Base-by-base conservation (phyloP, 768 basidiomycete species). In the Russula abietina region DNA sequence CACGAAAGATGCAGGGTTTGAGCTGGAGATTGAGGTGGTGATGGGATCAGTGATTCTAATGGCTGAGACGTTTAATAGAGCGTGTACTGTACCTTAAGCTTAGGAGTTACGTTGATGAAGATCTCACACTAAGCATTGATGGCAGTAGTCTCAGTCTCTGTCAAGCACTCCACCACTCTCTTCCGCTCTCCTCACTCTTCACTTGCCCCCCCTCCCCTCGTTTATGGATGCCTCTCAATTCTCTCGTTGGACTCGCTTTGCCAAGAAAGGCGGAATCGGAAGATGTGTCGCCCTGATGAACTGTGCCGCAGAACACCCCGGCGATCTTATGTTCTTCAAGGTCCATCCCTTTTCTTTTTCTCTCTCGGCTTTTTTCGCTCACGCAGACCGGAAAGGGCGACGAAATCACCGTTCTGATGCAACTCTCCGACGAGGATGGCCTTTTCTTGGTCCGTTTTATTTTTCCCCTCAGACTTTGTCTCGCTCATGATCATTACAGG, bases 281-380 rank as follows among this genome's bases (percentile, higher is more conserved):
- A 87, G 79, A 67, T 91, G 90, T 66, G 84, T 82, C 1, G 91
- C 91, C 4, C 60, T 79, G 28, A 78, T 80, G 57, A 91, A 94
- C 72, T 91, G 88, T 69, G 81, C 89, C 22, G 89, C 89, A 2
- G 83, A 90, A 71, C 78, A 79, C 43, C 72, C 81, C 12, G 86
- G 86, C 26, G 91, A 93, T 73, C 78, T 94, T 50, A 94, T 94
- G 91, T 93, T 94, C 71, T 73, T 93, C 54, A 86, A 88, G 81
- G 90, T 85, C 24, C 46, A 8, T n/a, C 59, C 53, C 81, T 76
- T 36, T 38, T 17, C 32, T 26, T n/a, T 10, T 45, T 65, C 32
- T 58, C 12, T 19, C 38, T n/a, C n/a, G n/a, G 6, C 38, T 22
- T 3, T 4, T 30, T 22, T 28, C 32, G 4, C 32, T 56, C 49